Base-by-base conservation (phyloP, 1,139 yeast genomes). In the Sugiyamaella castrensis region DNA sequence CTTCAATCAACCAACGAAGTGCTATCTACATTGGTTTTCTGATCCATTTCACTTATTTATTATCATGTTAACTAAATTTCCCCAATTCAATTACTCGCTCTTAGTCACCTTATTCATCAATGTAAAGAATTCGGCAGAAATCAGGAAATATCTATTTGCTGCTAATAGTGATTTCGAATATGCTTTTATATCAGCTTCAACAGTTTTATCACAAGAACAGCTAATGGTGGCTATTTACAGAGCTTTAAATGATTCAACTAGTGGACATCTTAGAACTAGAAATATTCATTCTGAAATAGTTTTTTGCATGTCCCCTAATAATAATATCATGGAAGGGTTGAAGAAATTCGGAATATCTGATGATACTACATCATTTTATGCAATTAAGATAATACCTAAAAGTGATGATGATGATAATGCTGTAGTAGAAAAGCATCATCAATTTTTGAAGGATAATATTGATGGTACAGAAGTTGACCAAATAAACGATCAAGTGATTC, bases 281-380 rank as follows among this genome's bases (percentile, higher is more conserved):
- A 70, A 73, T 2, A 48, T 80, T 5, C 80, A 79, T 52, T 75
- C 83, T 1, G 84, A 80, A 56, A 62, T 76, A 15, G 71, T 80
- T 10, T 72, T 77, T 54, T 71, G 79, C 40, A 63, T 80, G 47
- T 74, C 82, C 1, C 80, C 82, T 1, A 72, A 73, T 27, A 76
- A 76, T 47, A 76, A 76, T 57, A 72, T 72, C 38, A 73, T 75
- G 57, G 80, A 77, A 47, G 74, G 75, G 1, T 63, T 76, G 48
- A 68, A 68, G 53, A 66, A 69, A 51, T 76, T 75, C 60, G 81
- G 81, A 31, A 66, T 76, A 15, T 64, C 70, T 33, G 75, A 72
- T 43, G 66, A 65, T 24, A 57, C 72, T 1, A 57, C 44, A 0
- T 60, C 65, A 2, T 38, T 76, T 7, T 55, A 73, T 11, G 71